Evolutionary conservation across 1,284 basidiomycete genomes (phyloP), one percentile per base, ranked within the genome.

Genomic region (Ceratobasidium papillatum): DNA sequence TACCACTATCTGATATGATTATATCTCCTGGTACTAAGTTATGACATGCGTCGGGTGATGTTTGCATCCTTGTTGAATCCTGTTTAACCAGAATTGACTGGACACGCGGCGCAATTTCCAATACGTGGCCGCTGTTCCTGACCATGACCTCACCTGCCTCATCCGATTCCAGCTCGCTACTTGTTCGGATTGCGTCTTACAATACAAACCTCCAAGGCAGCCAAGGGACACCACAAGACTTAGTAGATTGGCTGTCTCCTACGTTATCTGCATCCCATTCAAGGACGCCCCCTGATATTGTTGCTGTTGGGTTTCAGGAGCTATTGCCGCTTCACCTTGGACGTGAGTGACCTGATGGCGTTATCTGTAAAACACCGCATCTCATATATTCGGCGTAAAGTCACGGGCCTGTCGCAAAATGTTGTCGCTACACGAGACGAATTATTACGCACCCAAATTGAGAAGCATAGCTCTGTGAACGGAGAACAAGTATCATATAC

Each of bases 301-400:
- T 95, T 71, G 94, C 91, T 0, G 91, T 96, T 59, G 94, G 94
- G 12, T 96, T 96, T 78, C 94, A 96, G 80, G 94, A 96, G 81
- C 86, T 96, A 52, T 85, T 96, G 11, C 94, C 94, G 3, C 85
- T 96, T 32, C 92, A 94, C 79, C 87, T 93, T 65, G 91, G 91
- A 76, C 85, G 92, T 93, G 82, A 79, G 91, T 86, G 69, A 59
- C 36, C 74, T 49, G 71, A 36, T 75, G 17, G 32, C 32, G 7
- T 54, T 32, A 17, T 25, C 75, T 76, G n/a, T 56, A 54, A 56
- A 38, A 62, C 36, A 73, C 43, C 9, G n/a, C 34, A 61, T n/a
- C 36, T 74, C 32, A 74, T 32, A 32, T 32, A 2, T 25, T 27
- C 22, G n/a, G n/a, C 5, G 7, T 58, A 68, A 77, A 90, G 91